phyloP scores from a whole-genome alignment of 306 rosid genomes.

The Lotus japonicus region DNA sequence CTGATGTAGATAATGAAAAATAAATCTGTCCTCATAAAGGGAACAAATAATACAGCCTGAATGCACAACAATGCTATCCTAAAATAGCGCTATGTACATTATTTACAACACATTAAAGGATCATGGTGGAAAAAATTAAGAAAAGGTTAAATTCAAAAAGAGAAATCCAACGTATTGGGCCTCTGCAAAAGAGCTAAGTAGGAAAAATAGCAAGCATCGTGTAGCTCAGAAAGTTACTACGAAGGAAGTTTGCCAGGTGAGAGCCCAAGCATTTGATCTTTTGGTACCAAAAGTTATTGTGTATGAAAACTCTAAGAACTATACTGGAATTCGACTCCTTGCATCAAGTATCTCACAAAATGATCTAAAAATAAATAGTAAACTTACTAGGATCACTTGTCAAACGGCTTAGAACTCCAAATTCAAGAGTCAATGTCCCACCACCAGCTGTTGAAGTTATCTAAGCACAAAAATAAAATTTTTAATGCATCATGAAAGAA shows the following conservation, averaged over 20 bases:
- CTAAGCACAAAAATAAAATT: slow-evolving; percentile 37
- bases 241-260: neutral
- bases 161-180: neutral
- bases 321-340: neutral
- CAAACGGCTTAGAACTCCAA: slow-evolving; percentile 92
- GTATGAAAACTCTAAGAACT: neutral
- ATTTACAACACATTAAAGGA: neutral
- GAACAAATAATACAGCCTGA: no score
- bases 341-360: slow-evolving; percentile 2
- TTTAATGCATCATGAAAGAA: slow-evolving; percentile 11
- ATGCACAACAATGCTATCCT: no score
- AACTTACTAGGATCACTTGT: slow-evolving; percentile 83
- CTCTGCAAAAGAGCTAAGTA: neutral
- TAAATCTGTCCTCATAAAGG: no score
- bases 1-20: no score
- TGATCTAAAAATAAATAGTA: slow-evolving; percentile 18
- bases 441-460: slow-evolving; percentile 99
- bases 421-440: slow-evolving; percentile 94
- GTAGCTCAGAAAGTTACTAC: neutral
- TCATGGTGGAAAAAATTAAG: neutral
- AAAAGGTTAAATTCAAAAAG: neutral
- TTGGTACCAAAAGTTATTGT: neutral
- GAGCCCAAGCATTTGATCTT: neutral
- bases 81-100: no score
- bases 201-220: neutral